Evolutionary conservation across 2,329 filamentous ascomycete species (phyloP).

Genomic region (Keithomyces neogunnii): DNA sequence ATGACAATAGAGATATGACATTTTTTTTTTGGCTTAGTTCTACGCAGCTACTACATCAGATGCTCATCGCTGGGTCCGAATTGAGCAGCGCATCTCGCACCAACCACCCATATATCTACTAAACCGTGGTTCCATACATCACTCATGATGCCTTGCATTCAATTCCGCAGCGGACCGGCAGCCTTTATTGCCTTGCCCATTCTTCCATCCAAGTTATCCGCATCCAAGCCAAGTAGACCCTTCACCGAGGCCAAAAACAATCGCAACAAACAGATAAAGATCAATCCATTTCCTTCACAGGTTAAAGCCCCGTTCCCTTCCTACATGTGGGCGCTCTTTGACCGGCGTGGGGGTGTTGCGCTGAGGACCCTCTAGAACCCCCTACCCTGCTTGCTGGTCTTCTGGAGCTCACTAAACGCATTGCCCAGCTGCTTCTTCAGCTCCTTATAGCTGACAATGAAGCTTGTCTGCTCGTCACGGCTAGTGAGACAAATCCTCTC

Average conservation of each 20-base stretch:
- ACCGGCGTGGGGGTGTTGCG: slow-evolving; percentile 3
- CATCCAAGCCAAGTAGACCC: not conserved
- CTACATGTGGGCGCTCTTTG: slow-evolving; percentile 7
- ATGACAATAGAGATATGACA: slow-evolving; percentile 1
- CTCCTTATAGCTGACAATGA: slow-evolving; percentile 86
- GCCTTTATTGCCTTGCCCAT: not conserved
- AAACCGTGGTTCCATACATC: not conserved
- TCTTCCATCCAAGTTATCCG: not conserved
- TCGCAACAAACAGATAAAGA: not conserved
- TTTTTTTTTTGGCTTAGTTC: slow-evolving; percentile 1
- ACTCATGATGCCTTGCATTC: not conserved
- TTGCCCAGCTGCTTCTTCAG: slow-evolving; percentile 57
- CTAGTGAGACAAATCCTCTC: slow-evolving; percentile 81
- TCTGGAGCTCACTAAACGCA: slow-evolving; percentile 51
- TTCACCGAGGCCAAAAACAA: not conserved
- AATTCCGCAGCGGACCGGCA: not conserved
- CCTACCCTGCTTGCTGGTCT: slow-evolving; percentile 30
- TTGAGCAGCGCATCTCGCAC: not conserved
- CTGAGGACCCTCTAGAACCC: slow-evolving; percentile 23
- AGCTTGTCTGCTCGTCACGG: slow-evolving; percentile 81
- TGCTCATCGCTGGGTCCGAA: not conserved
- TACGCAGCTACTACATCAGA: not conserved
- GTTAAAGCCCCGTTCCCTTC: not conserved
- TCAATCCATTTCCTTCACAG: not conserved
- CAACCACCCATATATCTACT: not conserved